These are phyloP conservation scores for Tolypocladium endophyticum DNA, from an alignment of 2,329 filamentous ascomycete species.

Conservation along the genomic window DNA sequence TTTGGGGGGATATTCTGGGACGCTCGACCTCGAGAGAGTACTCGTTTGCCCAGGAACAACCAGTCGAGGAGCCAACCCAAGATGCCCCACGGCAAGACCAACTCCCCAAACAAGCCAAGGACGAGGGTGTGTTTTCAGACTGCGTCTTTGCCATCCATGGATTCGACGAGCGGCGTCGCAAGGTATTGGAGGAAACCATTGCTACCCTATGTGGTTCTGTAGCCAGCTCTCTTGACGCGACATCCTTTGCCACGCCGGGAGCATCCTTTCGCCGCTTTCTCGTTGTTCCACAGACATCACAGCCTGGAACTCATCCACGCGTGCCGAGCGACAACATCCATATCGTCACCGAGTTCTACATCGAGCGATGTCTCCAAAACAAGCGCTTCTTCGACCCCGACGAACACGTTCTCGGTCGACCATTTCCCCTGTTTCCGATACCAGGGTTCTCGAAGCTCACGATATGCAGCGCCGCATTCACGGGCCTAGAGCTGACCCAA, in stretches of 20 bases:
- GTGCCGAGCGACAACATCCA: conserved; percentile 27
- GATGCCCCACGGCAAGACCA: background rate
- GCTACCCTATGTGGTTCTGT: conserved; percentile 35
- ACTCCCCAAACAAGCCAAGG: conserved; percentile 1
- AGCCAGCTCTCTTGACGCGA: conserved; percentile 30
- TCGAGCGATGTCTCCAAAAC: conserved; percentile 77
- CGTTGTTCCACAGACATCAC: conserved; percentile 43
- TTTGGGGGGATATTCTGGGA: conserved; percentile 87
- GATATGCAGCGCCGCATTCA: conserved; percentile 75
- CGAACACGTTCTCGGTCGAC: conserved; percentile 62
- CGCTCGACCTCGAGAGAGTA: conserved; percentile 22
- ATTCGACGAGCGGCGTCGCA: conserved; percentile 41
- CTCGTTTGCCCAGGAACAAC: conserved; percentile 17
- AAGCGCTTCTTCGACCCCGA: conserved; percentile 61
- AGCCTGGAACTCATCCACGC: conserved; percentile 31
- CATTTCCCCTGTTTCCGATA: conserved; percentile 63
- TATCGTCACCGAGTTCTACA: conserved; percentile 80
- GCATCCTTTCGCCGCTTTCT: conserved; percentile 33
- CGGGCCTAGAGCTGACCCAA: conserved; percentile 75
- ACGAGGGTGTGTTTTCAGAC: conserved; percentile 37
- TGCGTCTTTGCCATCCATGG: conserved; percentile 51
- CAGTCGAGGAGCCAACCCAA: conserved; percentile 1
- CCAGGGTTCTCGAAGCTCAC: conserved; percentile 57
- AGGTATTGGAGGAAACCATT: conserved; percentile 36
- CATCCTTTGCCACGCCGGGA: conserved; percentile 17